Evolutionary conservation across 345 rosid species (phyloP).

Genomic region (Pelargonium nanum): DNA sequence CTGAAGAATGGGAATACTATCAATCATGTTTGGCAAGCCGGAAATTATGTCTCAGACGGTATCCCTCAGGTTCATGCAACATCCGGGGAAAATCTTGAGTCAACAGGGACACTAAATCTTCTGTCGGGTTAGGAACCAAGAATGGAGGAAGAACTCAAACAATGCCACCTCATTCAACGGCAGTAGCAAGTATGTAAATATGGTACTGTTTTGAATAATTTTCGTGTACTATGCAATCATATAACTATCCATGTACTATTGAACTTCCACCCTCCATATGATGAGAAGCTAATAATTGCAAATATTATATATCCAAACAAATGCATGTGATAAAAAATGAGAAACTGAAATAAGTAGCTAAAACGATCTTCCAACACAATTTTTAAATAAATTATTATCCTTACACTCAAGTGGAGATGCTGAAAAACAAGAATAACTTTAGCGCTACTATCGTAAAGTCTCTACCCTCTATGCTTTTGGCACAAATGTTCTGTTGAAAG

Average conservation of each 20-base stretch:
- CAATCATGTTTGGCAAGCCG: constrained; percentile 48
- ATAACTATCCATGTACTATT: no score
- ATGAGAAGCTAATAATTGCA: no score
- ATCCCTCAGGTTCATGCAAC: constrained; percentile 22
- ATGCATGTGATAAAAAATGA: no score
- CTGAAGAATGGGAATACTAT: constrained; percentile 15
- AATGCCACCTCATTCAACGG: no score
- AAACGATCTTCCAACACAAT: no score
- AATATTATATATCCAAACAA: no score
- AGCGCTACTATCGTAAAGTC: not conserved
- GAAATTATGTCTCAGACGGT: constrained; percentile 17
- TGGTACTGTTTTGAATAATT: no score
- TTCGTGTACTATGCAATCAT: no score
- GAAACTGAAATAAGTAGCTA: no score
- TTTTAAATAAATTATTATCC: not conserved
- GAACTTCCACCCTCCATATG: no score
- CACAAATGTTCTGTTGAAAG: not conserved
- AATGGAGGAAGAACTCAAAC: no score
- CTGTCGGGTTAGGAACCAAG: constrained; percentile 2
- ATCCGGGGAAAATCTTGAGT: constrained; percentile 16
- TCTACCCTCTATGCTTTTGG: not conserved
- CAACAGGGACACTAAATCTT: constrained; percentile 23
- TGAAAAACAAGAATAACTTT: not conserved
- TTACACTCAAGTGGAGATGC: not conserved
- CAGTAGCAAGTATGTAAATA: no score